These are phyloP conservation scores for Leccinum boreale DNA, from an alignment of 768 basidiomycete species.

Conservation along the genomic window DNA sequence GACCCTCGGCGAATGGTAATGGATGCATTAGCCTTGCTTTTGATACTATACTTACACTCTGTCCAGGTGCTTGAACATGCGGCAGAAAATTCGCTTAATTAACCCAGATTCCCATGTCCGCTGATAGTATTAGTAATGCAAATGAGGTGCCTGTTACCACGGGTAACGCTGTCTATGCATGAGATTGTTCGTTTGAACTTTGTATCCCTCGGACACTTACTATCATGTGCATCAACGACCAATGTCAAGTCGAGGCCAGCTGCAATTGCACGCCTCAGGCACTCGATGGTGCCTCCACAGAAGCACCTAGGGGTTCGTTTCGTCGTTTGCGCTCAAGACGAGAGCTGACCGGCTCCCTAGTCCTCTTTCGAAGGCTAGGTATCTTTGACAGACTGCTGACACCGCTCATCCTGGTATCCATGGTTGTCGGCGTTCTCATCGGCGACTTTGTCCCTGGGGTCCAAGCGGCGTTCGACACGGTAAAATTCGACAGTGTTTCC, in stretches of 20 bases:
- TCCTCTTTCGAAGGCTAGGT: slow-evolving; percentile 40
- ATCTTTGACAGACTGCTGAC: slow-evolving; percentile 61
- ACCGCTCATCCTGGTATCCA: slow-evolving; percentile 61
- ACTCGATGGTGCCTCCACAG: background rate
- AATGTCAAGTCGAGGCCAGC: background rate
- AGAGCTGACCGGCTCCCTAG: slow-evolving; percentile 17
- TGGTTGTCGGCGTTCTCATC: slow-evolving; percentile 75
- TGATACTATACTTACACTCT: no score
- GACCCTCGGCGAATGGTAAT: no score
- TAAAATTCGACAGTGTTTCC: slow-evolving; percentile 66
- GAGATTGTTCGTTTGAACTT: no score
- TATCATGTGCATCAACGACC: slow-evolving; percentile 1
- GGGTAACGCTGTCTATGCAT: no score
- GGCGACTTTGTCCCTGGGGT: slow-evolving; percentile 64
- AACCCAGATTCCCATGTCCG: no score
- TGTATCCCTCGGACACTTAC: background rate
- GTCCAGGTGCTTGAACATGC: no score
- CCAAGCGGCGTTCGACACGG: slow-evolving; percentile 58
- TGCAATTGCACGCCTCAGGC: background rate
- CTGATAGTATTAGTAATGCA: no score
- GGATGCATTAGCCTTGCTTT: no score
- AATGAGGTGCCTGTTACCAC: no score
- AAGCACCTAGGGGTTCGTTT: slow-evolving; percentile 4
- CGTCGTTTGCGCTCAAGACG: background rate
- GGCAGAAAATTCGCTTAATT: no score